Evolutionary conservation across 495 filamentous ascomycete species (phyloP), one percentile per base, ranked within the genome.

Genomic region (Lasiosphaeria ovina): DNA sequence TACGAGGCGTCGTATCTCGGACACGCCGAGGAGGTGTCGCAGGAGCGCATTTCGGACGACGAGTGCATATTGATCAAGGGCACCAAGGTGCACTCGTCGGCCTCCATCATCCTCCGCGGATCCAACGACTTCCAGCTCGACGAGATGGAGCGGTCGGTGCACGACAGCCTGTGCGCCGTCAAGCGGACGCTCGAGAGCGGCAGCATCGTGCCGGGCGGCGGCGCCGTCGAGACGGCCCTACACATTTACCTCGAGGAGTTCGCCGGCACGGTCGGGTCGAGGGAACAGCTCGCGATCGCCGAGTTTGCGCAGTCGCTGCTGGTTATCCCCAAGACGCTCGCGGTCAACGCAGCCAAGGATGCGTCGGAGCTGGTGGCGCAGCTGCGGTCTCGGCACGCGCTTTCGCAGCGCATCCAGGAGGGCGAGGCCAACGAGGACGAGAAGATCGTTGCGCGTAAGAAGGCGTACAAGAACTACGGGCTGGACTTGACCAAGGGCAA

Each of bases 231-330:
- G 80, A 98, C 94, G n/a, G 94, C 94, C 33, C 82, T 99, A 57
- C 94, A 97, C 78, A 99, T 99, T 72, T 98, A 98, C 78, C 84
- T 99, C 36, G 94, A 99, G 80, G 96, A 99, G 75, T 98, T 96
- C 77, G 94, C 94, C n/a, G 93, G 93, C 66, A 97, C 94, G 57
- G 92, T 99, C 57, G 93, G 94, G 64, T 97, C 93, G 36, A 86
- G 94, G 61, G 94, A 99, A 79, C 94, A 99, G 81, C 87, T 98
- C 58, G 93, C 94, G 64, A 97, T 99, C 64, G 94, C 90, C 72
- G 95, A 96, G 77, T 99, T 99, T 66, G 94, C 94, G 42, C 88
- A 94, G 73, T 86, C 94, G 52, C 88, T 99, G 52, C 91, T 98
- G 60, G 83, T 91, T 61, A 93, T 99, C 69, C 94, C 94, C 69